These are phyloP conservation scores for Cantharellus cinnabarinus DNA, from an alignment of 768 basidiomycete species.

Conservation along the genomic window DNA sequence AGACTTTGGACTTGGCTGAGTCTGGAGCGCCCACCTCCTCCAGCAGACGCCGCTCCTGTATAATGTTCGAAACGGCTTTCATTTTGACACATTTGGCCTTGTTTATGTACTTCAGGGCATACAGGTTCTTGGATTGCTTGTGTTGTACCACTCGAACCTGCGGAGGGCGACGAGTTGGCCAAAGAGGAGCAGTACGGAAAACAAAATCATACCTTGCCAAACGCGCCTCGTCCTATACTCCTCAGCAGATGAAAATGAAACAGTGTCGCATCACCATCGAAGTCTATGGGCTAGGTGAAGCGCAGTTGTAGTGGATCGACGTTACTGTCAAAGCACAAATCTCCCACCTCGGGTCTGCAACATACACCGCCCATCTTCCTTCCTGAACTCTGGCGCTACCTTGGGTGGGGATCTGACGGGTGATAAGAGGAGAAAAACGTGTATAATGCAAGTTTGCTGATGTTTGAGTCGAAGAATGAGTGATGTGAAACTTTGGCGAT, in stretches of 20 bases:
- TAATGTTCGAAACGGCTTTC: constrained; percentile 79
- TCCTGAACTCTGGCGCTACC: no score
- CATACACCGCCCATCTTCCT: constrained; percentile 22
- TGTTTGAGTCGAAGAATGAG: no score
- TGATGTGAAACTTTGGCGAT: no score
- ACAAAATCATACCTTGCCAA: constrained; percentile 62
- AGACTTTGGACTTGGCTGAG: constrained; percentile 2
- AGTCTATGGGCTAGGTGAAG: constrained; percentile 46
- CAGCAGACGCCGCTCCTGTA: constrained; percentile 78
- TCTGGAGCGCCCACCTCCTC: constrained; percentile 47
- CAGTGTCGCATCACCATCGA: constrained; percentile 69
- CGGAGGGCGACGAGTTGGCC: neutral
- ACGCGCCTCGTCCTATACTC: constrained; percentile 91
- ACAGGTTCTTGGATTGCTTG: constrained; percentile 78
- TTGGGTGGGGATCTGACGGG: no score
- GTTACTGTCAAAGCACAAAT: neutral
- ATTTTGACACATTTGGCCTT: constrained; percentile 82
- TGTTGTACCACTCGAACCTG: constrained; percentile 96
- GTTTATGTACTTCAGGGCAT: constrained; percentile 96
- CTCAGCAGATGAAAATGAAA: constrained; percentile 95
- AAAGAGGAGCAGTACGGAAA: neutral
- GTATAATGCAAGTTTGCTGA: no score
- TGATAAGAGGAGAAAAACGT: no score
- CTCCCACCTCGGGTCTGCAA: constrained; percentile 24
- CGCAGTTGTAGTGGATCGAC: neutral